Base-by-base conservation (phyloP, 768 basidiomycete genomes). In the Fistulinella prunicolor region DNA sequence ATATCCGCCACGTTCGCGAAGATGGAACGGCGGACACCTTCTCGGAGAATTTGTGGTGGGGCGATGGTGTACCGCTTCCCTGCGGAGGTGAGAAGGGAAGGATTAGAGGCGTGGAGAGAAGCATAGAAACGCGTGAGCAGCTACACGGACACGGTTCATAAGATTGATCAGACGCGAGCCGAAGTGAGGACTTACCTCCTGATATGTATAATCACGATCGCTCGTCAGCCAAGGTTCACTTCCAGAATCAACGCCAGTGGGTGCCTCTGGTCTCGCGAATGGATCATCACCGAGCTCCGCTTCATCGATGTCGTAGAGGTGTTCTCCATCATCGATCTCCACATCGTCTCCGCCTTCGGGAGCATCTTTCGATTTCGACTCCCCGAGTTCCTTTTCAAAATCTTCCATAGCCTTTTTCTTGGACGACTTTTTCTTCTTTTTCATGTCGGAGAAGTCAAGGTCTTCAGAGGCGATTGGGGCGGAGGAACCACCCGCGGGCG, bases 1-100 rank as follows among this genome's bases (percentile, higher is more conserved):
- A 99, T 99, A 64, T 99, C 95, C 52, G 85, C 83, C 48, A 99
- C 80, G 69, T 99, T 99, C 57, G 94, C 89, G 57, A 99, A 99
- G 55, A 97, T 89, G 37, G 92, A 85, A 72, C 94, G 94, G 73
- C 97, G 97, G 74, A 94, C 94, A 54, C 89, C 96, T 78, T 99
- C 96, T 61, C 91, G 80, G 65, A 88, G 84, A 42, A 97, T 85
- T 52, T 89, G 88, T 14, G 96, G 96, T 13, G 96, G 96, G 1
- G 92, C 92, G 57, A 99, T 95, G 17, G 93, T 97, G 75, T 97
- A 96, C 20, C 94, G 87, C 75, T 94, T 97, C 66, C 86, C 88
- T 32, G 85, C 76, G 9, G 90, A 86, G 42, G 80, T 82, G 57
- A 87, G 86, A 44, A 92, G 84, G 46, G 93, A 81, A 14, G 96